Percentiles rank a stretch among this genome's conserved stretches.
Evolutionary conservation across 2,329 filamentous ascomycete species (phyloP).

Genomic region (Xylariaceae sp.): DNA sequence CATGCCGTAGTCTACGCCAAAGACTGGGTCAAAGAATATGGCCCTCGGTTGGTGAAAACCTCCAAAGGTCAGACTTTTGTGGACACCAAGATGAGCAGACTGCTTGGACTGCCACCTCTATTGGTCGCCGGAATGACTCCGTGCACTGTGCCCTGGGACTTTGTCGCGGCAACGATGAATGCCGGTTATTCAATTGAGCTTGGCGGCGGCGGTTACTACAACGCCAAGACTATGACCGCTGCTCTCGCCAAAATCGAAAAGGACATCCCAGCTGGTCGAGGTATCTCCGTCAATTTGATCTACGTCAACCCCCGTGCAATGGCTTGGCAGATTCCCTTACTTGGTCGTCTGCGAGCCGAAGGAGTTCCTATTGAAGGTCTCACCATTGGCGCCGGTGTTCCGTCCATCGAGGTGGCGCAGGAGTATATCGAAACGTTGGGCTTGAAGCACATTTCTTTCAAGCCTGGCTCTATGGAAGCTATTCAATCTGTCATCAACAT

Average conservation of each 20-base stretch:
- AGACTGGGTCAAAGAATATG: conserved; percentile 97
- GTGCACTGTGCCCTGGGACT: conserved; percentile 83
- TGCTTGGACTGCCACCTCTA: conserved; percentile 79
- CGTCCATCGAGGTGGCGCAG: conserved; percentile 86
- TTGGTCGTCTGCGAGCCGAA: conserved; percentile 74
- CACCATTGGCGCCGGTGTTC: conserved; percentile 89
- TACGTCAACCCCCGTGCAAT: conserved; percentile 88
- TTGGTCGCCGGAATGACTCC: conserved; percentile 96
- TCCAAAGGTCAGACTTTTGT: conserved; percentile 86
- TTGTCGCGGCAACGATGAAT: conserved; percentile 88
- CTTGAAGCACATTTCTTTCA: conserved; percentile 90
- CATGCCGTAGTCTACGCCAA: conserved; percentile 91
- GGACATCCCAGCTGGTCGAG: conserved; percentile 76
- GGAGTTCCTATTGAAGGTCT: conserved; percentile 89
- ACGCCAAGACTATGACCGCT: conserved; percentile 74
- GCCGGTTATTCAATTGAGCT: conserved; percentile 93
- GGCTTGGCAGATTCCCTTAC: conserved; percentile 86
- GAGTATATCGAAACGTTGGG: conserved; percentile 92
- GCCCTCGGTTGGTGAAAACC: conserved; percentile 86
- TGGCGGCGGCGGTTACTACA: conserved; percentile 85
- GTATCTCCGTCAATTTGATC: conserved; percentile 86
- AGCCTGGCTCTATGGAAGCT: conserved; percentile 82
- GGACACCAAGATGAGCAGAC: conserved; percentile 91
- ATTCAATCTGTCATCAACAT: conserved; percentile 91
- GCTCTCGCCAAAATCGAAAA: conserved; percentile 82